These are phyloP conservation scores for Fonsecaea erecta DNA, from an alignment of 2,329 filamentous ascomycete genomes.

Conservation along the genomic window DNA sequence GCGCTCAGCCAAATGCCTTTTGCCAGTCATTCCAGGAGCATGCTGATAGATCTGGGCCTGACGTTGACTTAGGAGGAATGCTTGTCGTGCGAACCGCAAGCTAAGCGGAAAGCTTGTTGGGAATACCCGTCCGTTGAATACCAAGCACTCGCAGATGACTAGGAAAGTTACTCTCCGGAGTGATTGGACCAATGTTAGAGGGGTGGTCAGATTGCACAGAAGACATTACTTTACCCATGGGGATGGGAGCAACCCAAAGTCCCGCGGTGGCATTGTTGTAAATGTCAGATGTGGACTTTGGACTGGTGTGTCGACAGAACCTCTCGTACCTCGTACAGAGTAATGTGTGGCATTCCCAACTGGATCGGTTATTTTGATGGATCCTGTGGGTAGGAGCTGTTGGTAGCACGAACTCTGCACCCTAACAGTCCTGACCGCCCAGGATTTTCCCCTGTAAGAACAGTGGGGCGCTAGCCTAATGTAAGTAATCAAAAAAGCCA, in stretches of 20 bases:
- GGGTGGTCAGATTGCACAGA: too few species aligned
- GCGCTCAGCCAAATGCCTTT: background rate
- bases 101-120: background rate
- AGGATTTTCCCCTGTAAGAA: background rate
- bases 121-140: background rate
- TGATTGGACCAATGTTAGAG: too few species aligned
- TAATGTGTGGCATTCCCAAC: background rate
- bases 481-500: background rate
- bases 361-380: background rate
- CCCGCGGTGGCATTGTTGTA: background rate
- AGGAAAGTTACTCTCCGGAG: background rate
- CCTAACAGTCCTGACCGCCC: background rate
- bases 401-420: too few species aligned
- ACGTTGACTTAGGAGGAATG: background rate
- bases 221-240: too few species aligned
- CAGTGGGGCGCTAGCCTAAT: background rate
- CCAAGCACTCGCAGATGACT: background rate
- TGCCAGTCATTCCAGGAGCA: background rate
- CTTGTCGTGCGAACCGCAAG: background rate
- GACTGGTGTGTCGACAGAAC: too few species aligned
- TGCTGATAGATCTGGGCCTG: background rate
- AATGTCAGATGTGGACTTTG: background rate
- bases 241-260: too few species aligned
- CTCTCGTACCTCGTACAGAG: background rate
- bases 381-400: background rate